Conservation (phyloP, 2,329 filamentous ascomycete species). For the Beauveria varroae region DNA sequence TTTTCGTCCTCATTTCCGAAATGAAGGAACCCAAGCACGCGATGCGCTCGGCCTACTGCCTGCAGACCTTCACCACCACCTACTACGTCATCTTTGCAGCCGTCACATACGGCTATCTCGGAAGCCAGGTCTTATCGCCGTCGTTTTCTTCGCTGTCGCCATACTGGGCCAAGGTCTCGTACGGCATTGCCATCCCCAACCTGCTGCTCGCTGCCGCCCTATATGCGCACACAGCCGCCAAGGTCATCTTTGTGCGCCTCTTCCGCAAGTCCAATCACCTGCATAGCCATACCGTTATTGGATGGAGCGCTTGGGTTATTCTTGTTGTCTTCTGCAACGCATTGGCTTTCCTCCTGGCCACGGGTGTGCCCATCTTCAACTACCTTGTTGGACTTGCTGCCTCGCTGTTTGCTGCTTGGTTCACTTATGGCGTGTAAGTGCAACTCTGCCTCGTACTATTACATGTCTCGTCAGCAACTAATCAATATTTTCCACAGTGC, state of each 20-base stretch:
- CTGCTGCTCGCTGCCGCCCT: slow-evolving; percentile 41
- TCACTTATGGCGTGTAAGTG: slow-evolving; percentile 39
- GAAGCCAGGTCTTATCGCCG: slow-evolving; percentile 35
- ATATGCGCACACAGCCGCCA: slow-evolving; percentile 44
- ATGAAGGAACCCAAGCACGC: slow-evolving; percentile 43
- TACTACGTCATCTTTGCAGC: slow-evolving; percentile 44
- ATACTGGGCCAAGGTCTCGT: slow-evolving; percentile 41
- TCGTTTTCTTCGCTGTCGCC: slow-evolving; percentile 38
- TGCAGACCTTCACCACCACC: slow-evolving; percentile 41
- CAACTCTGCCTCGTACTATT: too few relatives aligned
- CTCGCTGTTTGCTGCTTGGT: slow-evolving; percentile 45
- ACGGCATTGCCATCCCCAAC: slow-evolving; percentile 42
- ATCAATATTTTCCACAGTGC: slow-evolving; percentile 19
- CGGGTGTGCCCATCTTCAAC: slow-evolving; percentile 46
- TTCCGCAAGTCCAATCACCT: slow-evolving; percentile 39
- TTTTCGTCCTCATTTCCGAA: slow-evolving; percentile 46
- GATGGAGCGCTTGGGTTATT: slow-evolving; percentile 39
- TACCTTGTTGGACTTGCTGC: slow-evolving; percentile 45
- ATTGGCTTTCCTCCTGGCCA: slow-evolving; percentile 33
- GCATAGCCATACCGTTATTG: slow-evolving; percentile 37
- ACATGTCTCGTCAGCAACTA: background rate
- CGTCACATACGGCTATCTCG: slow-evolving; percentile 44
- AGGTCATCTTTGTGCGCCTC: slow-evolving; percentile 42
- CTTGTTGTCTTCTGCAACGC: slow-evolving; percentile 39
- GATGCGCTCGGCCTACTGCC: slow-evolving; percentile 42